These are phyloP conservation scores for Pseudogymnoascus sp. DNA, from an alignment of 2,329 filamentous ascomycete genomes.

Conservation along the genomic window DNA sequence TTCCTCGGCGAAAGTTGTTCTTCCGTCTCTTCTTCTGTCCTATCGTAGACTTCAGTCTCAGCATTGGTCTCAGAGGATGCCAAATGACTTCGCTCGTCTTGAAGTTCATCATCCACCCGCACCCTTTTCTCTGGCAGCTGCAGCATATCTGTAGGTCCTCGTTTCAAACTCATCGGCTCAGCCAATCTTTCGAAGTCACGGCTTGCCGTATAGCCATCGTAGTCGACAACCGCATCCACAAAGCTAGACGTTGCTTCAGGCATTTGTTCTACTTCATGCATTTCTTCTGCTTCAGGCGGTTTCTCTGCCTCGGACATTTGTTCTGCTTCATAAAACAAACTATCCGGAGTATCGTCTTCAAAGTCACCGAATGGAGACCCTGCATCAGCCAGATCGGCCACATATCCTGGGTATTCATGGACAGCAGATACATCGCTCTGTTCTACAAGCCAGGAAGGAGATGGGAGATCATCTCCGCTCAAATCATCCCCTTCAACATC, in stretches of 20 bases:
- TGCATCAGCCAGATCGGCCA: constrained; percentile 2
- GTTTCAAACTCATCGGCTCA: not conserved
- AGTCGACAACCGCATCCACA: constrained; percentile 21
- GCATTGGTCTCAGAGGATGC: not conserved
- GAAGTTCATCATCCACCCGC: not conserved
- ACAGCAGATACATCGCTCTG: constrained; percentile 3
- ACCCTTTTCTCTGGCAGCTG: not conserved
- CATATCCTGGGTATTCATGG: constrained; percentile 4
- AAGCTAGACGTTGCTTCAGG: constrained; percentile 20
- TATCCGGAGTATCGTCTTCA: constrained; percentile 23
- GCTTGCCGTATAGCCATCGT: constrained; percentile 15
- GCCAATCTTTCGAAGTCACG: not conserved
- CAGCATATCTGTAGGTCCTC: not conserved
- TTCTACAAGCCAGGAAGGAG: constrained; percentile 27
- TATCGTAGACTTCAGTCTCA: not conserved
- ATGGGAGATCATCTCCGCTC: constrained; percentile 33
- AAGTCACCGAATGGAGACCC: constrained; percentile 16
- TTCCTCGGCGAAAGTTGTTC: not conserved
- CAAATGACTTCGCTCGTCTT: not conserved
- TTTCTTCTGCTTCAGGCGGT: constrained; percentile 15
- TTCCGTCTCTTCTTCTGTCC: not conserved
- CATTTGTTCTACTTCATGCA: not conserved
- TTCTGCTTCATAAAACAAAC: constrained; percentile 17
- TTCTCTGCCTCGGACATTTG: not conserved
- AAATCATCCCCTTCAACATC: constrained; percentile 14